These are phyloP conservation scores for Lomentospora prolificans DNA, from an alignment of 2,329 filamentous ascomycete genomes.

Conservation along the genomic window DNA sequence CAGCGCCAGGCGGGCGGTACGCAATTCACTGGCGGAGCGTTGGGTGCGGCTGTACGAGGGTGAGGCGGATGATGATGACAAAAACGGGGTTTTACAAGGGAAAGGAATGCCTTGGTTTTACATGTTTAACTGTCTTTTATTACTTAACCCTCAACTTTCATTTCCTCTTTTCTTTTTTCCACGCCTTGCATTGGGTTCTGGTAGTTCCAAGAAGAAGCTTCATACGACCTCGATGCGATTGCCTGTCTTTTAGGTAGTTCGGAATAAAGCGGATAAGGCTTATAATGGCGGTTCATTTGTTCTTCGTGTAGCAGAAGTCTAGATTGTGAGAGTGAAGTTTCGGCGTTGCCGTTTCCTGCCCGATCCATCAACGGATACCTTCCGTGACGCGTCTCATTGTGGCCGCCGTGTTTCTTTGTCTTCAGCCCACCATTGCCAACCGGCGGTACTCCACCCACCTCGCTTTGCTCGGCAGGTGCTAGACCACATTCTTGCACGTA, in stretches of 20 bases:
- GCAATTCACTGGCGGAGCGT: constrained; percentile 72
- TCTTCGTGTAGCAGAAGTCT: neutral
- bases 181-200: constrained; percentile 2
- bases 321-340: neutral
- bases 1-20: constrained; percentile 63
- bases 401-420: no score
- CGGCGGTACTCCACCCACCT: no score
- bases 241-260: constrained; percentile 3
- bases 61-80: constrained; percentile 21
- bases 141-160: constrained; percentile 4
- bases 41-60: constrained; percentile 58
- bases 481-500: no score
- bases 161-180: neutral
- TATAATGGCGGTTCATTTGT: neutral
- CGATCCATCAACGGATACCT: neutral
- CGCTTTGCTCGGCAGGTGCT: no score
- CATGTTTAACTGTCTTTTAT: constrained; percentile 2
- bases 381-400: no score
- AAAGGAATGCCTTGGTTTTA: neutral
- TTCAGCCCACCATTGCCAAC: no score
- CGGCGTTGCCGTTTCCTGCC: neutral
- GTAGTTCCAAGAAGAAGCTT: neutral
- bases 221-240: neutral
- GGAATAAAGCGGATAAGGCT: constrained; percentile 1
- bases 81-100: neutral